These are phyloP conservation scores for Alternaria infectoria DNA, from an alignment of 2,329 filamentous ascomycete species.

Conservation along the genomic window DNA sequence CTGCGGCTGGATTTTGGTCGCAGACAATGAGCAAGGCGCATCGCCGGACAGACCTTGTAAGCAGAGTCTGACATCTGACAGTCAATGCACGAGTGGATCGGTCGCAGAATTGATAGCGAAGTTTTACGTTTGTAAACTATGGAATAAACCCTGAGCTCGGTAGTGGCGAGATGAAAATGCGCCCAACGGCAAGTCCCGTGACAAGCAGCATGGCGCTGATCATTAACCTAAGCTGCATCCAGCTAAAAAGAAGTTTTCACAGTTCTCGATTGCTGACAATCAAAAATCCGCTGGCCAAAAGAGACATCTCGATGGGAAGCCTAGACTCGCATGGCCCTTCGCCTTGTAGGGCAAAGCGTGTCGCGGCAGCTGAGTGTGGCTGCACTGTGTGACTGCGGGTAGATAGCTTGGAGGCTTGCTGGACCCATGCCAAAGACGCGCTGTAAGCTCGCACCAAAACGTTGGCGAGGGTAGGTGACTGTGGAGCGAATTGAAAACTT, in stretches of 20 bases:
- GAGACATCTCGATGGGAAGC: neutral
- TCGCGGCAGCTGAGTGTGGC: slow-evolving; percentile 5
- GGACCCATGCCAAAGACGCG: neutral
- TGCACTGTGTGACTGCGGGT: neutral
- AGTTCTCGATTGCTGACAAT: neutral
- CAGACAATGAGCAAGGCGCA: neutral
- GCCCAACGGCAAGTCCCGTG: neutral
- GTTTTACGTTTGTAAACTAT: neutral
- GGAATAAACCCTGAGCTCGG: neutral
- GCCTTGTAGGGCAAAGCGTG: neutral
- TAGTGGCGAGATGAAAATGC: neutral
- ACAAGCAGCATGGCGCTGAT: neutral
- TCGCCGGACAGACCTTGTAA: neutral
- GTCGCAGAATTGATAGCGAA: neutral
- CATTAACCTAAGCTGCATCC: neutral
- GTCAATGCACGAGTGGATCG: neutral
- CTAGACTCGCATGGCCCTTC: slow-evolving; percentile 6
- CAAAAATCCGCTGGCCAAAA: neutral
- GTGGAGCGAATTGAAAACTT: neutral
- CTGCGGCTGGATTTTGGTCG: neutral
- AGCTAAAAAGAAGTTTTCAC: neutral
- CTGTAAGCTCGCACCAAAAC: neutral
- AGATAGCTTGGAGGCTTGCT: neutral
- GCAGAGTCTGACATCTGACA: slow-evolving; percentile 2
- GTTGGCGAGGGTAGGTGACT: neutral